Conservation (phyloP, 108 stramenopile genomes). For the Pseudonitzschia pungens region DNA sequence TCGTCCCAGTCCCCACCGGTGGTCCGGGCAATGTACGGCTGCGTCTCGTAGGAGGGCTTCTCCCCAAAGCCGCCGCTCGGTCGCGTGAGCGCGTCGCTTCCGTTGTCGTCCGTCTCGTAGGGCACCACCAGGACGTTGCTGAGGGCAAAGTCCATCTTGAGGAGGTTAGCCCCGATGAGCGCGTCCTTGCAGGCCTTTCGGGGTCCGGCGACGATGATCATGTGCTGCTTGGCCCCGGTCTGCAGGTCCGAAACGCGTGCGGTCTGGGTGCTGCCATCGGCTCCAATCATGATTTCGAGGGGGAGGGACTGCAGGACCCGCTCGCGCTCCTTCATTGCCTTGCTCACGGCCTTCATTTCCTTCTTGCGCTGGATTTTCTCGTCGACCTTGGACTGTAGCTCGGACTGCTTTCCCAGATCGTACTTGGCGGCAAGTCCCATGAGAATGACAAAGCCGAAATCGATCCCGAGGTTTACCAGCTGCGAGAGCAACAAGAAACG, state of each 20-base stretch:
- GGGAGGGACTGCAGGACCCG: conserved; percentile 36
- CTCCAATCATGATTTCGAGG: conserved; percentile 60
- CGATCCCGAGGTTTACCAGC: conserved; percentile 79
- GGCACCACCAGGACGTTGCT: conserved; percentile 79
- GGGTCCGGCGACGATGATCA: conserved; percentile 82
- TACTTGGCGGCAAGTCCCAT: conserved; percentile 62
- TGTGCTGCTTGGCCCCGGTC: conserved; percentile 68
- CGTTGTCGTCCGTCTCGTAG: conserved; percentile 72
- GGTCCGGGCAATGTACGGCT: conserved; percentile 73
- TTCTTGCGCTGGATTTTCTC: conserved; percentile 65
- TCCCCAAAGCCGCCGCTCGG: conserved; percentile 71
- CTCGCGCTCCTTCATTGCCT: conserved; percentile 63
- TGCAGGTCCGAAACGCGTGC: conserved; percentile 65
- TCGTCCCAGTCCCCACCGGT: conserved; percentile 75
- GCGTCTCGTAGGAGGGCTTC: conserved; percentile 71
- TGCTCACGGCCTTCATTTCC: conserved; percentile 43
- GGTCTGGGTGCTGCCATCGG: conserved; percentile 47
- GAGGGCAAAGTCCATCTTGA: conserved; percentile 83
- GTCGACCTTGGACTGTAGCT: conserved; percentile 59
- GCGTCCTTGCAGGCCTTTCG: conserved; percentile 73
- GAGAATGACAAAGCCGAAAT: conserved; percentile 75
- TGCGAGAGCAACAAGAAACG: background rate
- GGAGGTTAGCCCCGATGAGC: conserved; percentile 71
- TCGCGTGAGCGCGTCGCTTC: conserved; percentile 35
- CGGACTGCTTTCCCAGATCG: conserved; percentile 63